Base-by-base conservation (phyloP, 1,139 yeast genomes). In the Blastobotrys aristatus region DNA sequence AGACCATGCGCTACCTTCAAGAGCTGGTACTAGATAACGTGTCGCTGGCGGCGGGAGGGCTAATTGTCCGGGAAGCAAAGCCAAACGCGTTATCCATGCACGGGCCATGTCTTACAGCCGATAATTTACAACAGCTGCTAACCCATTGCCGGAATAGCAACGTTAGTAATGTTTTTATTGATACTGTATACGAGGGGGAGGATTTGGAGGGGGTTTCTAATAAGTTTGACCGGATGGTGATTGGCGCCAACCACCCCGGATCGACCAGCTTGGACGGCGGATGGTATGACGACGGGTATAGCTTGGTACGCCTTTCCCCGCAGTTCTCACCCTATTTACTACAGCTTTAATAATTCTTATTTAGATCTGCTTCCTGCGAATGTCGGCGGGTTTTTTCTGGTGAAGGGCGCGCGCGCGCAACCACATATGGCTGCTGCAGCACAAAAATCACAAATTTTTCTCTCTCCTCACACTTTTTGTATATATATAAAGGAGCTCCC, bases 281-380 rank as follows among this genome's bases (percentile, higher is more conserved):
- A n/a, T n/a, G n/a, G n/a, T 34, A 34, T 34, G 38, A 34, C n/a
- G 38, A 34, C 8, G 38, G 38, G 4, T 34, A 18, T 34, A 34
- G 38, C n/a, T 8, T 34, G 38, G 18, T 34, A 5, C 21, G 38
- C 4, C 38, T 34, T 18, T 17, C 38, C 24, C 38, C 38, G 38
- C 38, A 34, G 26, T 14, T 18, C 13, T 10, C 11, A 17, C 6
- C 13, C 3, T 3, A 32, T 5, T 32, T 32, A n/a, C n/a, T n/a
- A n/a, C n/a, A n/a, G n/a, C n/a, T n/a, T n/a, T n/a, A n/a, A n/a
- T n/a, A n/a, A n/a, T n/a, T n/a, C n/a, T n/a, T n/a, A n/a, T n/a
- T n/a, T n/a, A n/a, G n/a, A n/a, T n/a, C n/a, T n/a, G n/a, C n/a
- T n/a, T n/a, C n/a, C n/a, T n/a, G n/a, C n/a, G n/a, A n/a, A n/a